These are phyloP conservation scores for Schizonepeta tenuifolia DNA, from an alignment of 257 asterid genomes.

Conservation along the genomic window DNA sequence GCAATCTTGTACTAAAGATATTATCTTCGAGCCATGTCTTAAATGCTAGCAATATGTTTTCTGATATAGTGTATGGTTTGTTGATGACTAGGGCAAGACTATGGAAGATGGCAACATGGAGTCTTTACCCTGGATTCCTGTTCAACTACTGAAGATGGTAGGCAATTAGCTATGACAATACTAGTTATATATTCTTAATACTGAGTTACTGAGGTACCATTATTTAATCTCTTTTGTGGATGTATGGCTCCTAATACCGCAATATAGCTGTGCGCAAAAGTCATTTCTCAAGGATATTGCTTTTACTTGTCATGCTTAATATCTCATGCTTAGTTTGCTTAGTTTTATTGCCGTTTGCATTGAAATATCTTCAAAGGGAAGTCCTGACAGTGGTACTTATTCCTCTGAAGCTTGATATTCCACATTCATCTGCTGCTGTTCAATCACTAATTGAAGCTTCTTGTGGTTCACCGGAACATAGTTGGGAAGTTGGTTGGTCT, in stretches of 20 bases:
- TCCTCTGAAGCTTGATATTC: conserved; percentile 73
- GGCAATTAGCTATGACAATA: conserved; percentile 24
- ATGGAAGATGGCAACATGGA: conserved; percentile 45
- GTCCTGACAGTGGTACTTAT: conserved; percentile 30
- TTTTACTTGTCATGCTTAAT: conserved; percentile 15
- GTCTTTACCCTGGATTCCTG: conserved; percentile 72
- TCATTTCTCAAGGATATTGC: conserved; percentile 19
- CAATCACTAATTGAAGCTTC: conserved; percentile 87
- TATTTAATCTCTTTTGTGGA: neutral
- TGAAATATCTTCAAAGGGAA: conserved; percentile 18
- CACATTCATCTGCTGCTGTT: conserved; percentile 75
- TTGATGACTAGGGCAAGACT: conserved; percentile 56
- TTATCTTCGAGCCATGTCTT: conserved; percentile 22
- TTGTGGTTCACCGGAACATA: conserved; percentile 75
- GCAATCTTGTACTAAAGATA: conserved; percentile 27
- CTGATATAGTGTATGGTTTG: conserved; percentile 29
- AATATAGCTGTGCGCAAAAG: neutral
- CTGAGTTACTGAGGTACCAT: conserved; percentile 3
- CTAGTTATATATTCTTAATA: conserved; percentile 9
- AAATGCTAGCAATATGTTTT: conserved; percentile 19
- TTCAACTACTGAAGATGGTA: conserved; percentile 73
- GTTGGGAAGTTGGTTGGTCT: conserved; percentile 99
- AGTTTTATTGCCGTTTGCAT: conserved; percentile 12
- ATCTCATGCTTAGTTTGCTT: neutral
- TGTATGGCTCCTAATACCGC: neutral